phyloP scores from a whole-genome alignment of 2,329 filamentous ascomycete species.

The Thelonectria blattea region DNA sequence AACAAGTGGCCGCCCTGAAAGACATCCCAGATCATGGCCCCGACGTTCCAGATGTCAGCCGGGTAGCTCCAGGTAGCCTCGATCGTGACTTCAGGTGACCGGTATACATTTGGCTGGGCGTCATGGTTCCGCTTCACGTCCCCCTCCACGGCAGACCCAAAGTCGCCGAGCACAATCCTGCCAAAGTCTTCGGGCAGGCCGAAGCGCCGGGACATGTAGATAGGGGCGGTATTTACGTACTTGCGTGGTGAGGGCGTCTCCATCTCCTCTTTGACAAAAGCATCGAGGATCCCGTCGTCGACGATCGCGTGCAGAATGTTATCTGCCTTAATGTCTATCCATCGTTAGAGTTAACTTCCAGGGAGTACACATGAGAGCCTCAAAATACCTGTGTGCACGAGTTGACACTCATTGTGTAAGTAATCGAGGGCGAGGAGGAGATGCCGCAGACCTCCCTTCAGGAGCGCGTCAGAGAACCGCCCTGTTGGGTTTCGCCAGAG shows the following conservation, averaged over 20 bases:
- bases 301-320: conserved; percentile 44
- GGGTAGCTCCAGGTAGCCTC: conserved; percentile 35
- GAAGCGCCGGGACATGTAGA: conserved; percentile 3
- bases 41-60: conserved; percentile 33
- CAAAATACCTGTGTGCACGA: conserved; percentile 50
- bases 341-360: too few relatives aligned
- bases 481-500: conserved; percentile 42
- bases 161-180: background rate
- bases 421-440: conserved; percentile 48
- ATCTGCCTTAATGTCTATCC: conserved; percentile 40
- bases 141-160: conserved; percentile 2
- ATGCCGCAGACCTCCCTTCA: conserved; percentile 37
- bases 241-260: background rate
- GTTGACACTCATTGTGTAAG: conserved; percentile 48
- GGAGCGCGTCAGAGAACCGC: conserved; percentile 45
- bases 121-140: conserved; percentile 22
- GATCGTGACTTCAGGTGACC: conserved; percentile 37
- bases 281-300: conserved; percentile 7
- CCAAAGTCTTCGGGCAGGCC: background rate
- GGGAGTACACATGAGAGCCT: conserved; percentile 40
- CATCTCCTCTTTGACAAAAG: conserved; percentile 9
- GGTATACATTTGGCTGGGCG: conserved; percentile 34
- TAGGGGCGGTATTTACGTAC: background rate
- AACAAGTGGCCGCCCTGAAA: conserved; percentile 34
- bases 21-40: conserved; percentile 36